Evolutionary conservation across 177 flowering plant species (phyloP).

Genomic region (Vitis hybrid): DNA sequence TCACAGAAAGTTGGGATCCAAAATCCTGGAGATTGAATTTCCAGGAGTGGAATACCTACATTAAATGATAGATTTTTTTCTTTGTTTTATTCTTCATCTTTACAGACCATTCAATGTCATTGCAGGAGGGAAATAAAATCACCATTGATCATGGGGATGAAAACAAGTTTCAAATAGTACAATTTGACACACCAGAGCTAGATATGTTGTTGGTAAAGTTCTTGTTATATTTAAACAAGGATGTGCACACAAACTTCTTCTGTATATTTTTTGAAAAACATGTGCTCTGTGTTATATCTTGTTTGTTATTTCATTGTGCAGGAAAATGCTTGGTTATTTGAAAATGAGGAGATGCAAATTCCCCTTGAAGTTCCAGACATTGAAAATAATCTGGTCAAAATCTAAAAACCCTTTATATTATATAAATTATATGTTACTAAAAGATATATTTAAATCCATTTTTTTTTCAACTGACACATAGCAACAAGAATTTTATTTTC

Average conservation of each 20-base stretch:
- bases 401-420: not conserved
- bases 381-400: constrained; percentile 33
- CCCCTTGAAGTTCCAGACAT: constrained; percentile 30
- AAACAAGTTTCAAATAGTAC: constrained; percentile 21
- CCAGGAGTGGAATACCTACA: constrained; percentile 4
- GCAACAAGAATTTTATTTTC: not conserved
- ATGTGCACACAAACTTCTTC: not conserved
- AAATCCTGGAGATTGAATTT: constrained; percentile 16
- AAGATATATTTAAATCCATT: too few species aligned
- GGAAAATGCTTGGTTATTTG: constrained; percentile 23
- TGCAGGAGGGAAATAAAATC: constrained; percentile 35
- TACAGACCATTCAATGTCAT: constrained; percentile 9
- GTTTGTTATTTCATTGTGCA: constrained; percentile 18
- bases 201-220: constrained; percentile 39
- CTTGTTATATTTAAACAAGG: not conserved
- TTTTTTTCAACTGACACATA: not conserved
- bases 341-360: constrained; percentile 21
- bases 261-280: not conserved
- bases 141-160: constrained; percentile 13
- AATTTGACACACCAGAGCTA: constrained; percentile 64
- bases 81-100: constrained; percentile 5
- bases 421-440: not conserved
- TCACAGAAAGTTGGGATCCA: constrained; percentile 6
- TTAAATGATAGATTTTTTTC: not conserved
- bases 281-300: not conserved